Evolutionary conservation across 352 stramenopile genomes (phyloP), one percentile per base, ranked within the genome.

Genomic region (Pythium chondricola): DNA sequence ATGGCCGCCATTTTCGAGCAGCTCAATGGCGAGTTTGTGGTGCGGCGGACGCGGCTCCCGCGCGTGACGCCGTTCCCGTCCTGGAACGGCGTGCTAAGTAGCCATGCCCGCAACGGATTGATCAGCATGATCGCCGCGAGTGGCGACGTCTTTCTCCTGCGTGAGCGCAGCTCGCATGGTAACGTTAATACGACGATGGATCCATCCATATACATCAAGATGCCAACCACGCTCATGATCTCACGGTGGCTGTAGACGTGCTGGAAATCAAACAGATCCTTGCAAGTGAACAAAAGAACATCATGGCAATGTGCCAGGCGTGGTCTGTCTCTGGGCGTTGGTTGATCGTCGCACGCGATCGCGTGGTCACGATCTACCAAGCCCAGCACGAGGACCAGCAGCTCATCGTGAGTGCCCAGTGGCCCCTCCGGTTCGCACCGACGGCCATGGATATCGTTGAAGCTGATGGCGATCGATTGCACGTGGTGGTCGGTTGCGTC

Each of bases 81-180:
- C 33, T 88, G 74, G 74, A 82, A 88, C 44, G 68, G 74, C 17
- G 74, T 72, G 37, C 31, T 85, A 0, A 51, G 61, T 2, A 4
- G 24, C 0, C 4, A 33, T 10, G 41, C 20, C 18, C 10, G 32
- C 6, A 31, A 35, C 13, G 53, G 47, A 20, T 33, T 67, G 13
- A 72, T 71, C 40, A 88, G 65, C 36, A n/a, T 83, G 20, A 53
- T 84, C n/a, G 52, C 65, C 29, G 71, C 72, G 13, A 69, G 62
- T 38, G 77, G 77, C 30, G 52, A 75, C 29, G 57, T 85, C n/a
- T 56, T 76, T 18, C 50, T 88, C 29, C 52, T 88, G 20, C 55
- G 61, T 46, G n/a, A n/a, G n/a, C n/a, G n/a, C n/a, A n/a, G n/a
- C n/a, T n/a, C n/a, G n/a, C n/a, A n/a, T n/a, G n/a, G n/a, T n/a